Conservation (phyloP, 164 flowering plant species). For the Chimonanthus salicifolius region DNA sequence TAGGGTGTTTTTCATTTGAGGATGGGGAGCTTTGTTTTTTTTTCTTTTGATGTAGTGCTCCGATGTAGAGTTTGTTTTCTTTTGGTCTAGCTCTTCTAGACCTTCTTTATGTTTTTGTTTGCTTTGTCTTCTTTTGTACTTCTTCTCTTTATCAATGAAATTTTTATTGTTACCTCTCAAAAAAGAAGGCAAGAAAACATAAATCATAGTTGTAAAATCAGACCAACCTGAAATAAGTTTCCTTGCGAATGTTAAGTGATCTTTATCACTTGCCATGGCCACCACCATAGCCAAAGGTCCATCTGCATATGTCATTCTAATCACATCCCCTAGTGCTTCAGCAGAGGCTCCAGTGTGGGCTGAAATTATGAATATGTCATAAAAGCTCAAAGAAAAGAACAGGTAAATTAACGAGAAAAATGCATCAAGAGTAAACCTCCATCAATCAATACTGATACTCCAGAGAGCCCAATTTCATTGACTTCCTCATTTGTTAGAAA, state of each 20-base stretch:
- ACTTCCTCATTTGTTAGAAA: slow-evolving; percentile 54
- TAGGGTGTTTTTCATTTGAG: neutral
- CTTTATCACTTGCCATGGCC: slow-evolving; percentile 97
- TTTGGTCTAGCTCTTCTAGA: too few relatives aligned
- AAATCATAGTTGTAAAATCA: neutral
- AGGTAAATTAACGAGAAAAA: neutral
- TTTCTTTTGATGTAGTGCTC: neutral
- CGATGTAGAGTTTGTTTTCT: neutral
- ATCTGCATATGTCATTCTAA: slow-evolving; percentile 46
- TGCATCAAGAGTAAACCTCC: slow-evolving; percentile 51
- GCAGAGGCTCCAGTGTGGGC: slow-evolving; percentile 98
- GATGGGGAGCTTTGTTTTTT: too few relatives aligned
- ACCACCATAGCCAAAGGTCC: slow-evolving; percentile 61
- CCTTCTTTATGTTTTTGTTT: neutral
- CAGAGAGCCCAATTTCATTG: slow-evolving; percentile 53
- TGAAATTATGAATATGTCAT: slow-evolving; percentile 19
- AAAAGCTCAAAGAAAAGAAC: slow-evolving; percentile 1
- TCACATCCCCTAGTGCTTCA: slow-evolving; percentile 48
- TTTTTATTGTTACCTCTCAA: too few relatives aligned
- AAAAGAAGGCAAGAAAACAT: neutral
- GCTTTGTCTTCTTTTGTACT: neutral
- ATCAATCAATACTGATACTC: slow-evolving; percentile 63
- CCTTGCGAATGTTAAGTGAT: slow-evolving; percentile 76
- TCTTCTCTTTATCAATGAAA: neutral
- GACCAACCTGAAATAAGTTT: slow-evolving; percentile 61